A percentile compares a stretch with the other conserved stretches of the same genome.
These are phyloP conservation scores for Durusdinium trenchii DNA, from an alignment of 73 alveolate species.

Conservation along the genomic window DNA sequence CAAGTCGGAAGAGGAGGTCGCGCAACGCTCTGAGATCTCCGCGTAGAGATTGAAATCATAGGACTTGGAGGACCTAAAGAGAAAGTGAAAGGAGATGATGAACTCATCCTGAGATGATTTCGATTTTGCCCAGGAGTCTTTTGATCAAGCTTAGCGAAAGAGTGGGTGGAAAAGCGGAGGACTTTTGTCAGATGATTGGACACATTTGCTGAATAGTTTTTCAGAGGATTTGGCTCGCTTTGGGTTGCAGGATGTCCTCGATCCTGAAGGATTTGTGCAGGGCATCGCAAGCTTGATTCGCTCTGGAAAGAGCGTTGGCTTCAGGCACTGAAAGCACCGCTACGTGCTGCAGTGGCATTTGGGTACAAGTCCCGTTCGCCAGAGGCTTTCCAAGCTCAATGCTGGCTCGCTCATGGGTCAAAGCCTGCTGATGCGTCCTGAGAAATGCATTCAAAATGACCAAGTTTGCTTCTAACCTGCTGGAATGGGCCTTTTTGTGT, in stretches of 20 bases:
- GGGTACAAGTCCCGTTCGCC: no score
- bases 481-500: not conserved
- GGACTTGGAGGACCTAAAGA: no score
- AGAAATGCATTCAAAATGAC: not conserved
- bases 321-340: not conserved
- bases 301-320: slow-evolving; percentile 81
- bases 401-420: slow-evolving; percentile 93
- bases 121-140: slow-evolving; percentile 55
- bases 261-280: slow-evolving; percentile 84
- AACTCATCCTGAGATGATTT: no score
- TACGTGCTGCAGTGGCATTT: no score
- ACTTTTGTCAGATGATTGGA: not conserved
- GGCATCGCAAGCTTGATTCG: slow-evolving; percentile 82
- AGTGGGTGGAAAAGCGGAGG: slow-evolving; percentile 90
- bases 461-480: no score
- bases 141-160: slow-evolving; percentile 71
- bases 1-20: slow-evolving; percentile 84
- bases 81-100: not conserved
- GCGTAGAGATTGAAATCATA: not conserved
- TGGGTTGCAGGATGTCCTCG: slow-evolving; percentile 72
- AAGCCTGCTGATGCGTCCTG: slow-evolving; percentile 47
- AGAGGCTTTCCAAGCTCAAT: slow-evolving; percentile 89
- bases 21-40: slow-evolving; percentile 8
- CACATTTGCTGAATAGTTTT: not conserved
- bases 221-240: not conserved